A percentile compares a stretch with the other conserved stretches of the same genome.
Conservation (phyloP, 306 rosid species). For the Bauhinia variegata region DNA sequence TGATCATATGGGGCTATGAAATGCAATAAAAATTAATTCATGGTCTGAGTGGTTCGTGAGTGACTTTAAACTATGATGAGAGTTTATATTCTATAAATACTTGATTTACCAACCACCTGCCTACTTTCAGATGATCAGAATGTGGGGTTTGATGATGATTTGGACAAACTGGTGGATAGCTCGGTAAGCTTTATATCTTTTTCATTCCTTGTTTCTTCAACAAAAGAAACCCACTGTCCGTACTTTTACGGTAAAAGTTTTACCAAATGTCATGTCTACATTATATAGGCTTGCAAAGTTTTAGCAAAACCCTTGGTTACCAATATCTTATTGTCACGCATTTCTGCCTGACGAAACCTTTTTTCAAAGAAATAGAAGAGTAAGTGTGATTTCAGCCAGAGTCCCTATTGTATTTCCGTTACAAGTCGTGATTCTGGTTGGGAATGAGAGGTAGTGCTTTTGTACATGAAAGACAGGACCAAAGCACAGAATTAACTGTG, state of each 20-base stretch:
- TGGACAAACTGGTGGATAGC: constrained; percentile 56
- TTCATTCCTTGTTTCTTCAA: too few relatives aligned
- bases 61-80: constrained; percentile 9
- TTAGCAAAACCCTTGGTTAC: background rate
- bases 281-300: constrained; percentile 2
- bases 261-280: too few relatives aligned
- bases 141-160: constrained; percentile 55
- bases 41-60: constrained; percentile 13
- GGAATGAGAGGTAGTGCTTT: constrained; percentile 2
- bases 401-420: too few relatives aligned
- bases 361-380: background rate
- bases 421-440: background rate
- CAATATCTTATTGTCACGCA: background rate
- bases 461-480: background rate
- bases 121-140: constrained; percentile 51
- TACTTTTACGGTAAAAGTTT: too few relatives aligned
- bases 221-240: too few relatives aligned
- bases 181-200: constrained; percentile 51
- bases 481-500: too few relatives aligned
- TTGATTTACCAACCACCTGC: constrained; percentile 13
- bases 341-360: too few relatives aligned
- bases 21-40: background rate
- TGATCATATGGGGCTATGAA: background rate
- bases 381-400: too few relatives aligned
- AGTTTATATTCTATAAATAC: constrained; percentile 11